These are phyloP conservation scores for Eragrostis curvula DNA, from an alignment of 176 grass and related monocot genomes.

Conservation along the genomic window DNA sequence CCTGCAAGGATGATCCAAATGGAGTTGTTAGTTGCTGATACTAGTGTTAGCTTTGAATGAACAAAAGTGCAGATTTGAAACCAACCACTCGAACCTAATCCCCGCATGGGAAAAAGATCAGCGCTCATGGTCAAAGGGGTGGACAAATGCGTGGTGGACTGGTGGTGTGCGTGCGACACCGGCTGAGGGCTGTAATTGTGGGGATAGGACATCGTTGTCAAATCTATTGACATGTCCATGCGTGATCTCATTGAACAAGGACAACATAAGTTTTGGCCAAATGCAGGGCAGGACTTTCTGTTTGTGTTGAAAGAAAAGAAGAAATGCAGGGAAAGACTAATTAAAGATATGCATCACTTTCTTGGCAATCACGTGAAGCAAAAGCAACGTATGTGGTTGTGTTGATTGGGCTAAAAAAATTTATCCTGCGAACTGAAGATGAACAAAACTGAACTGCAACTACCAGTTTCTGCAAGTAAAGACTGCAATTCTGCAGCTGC, in stretches of 20 bases:
- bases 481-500: background rate
- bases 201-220: constrained; percentile 16
- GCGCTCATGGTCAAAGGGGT: constrained; percentile 9
- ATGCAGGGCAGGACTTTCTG: background rate
- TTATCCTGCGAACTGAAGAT: background rate
- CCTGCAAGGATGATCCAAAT: constrained; percentile 36
- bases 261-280: background rate
- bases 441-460: background rate
- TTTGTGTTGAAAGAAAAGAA: background rate
- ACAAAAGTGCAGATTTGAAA: background rate
- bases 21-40: background rate
- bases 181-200: background rate
- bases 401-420: background rate
- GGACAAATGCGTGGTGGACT: constrained; percentile 20
- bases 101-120: background rate
- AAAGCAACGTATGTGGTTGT: background rate
- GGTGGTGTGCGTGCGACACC: background rate
- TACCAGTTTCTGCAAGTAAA: background rate
- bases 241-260: constrained; percentile 3
- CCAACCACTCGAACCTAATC: constrained; percentile 33
- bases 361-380: background rate
- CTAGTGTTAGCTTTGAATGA: background rate
- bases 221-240: background rate
- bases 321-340: background rate
- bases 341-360: background rate